These are phyloP conservation scores for Wickerhamomyces chaumierensis DNA, from an alignment of 805 yeast species.

Conservation along the genomic window DNA sequence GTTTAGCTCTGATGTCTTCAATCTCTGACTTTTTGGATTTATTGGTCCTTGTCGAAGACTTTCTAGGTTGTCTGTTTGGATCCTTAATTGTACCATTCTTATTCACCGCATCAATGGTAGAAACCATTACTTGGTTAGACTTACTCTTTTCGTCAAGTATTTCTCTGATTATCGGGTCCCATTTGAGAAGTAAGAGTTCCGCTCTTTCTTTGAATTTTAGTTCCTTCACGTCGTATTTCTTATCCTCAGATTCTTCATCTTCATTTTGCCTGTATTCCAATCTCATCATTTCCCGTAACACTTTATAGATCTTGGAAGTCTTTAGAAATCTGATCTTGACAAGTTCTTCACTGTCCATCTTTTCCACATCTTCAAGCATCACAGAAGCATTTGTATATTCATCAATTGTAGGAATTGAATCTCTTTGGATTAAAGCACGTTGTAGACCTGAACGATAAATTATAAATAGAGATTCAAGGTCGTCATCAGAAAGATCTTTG, in stretches of 20 bases:
- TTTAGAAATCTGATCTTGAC: conserved; percentile 29
- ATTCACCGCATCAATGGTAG: background rate
- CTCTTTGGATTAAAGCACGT: conserved; percentile 35
- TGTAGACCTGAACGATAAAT: conserved; percentile 36
- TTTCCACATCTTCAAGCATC: conserved; percentile 29
- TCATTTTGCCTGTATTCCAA: conserved; percentile 28
- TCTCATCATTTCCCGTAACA: conserved; percentile 34
- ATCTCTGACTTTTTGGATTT: background rate
- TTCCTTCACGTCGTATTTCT: conserved; percentile 13
- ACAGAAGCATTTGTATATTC: conserved; percentile 16
- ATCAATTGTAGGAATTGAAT: conserved; percentile 28
- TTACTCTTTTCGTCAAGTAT: conserved; percentile 23
- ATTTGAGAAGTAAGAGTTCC: conserved; percentile 26
- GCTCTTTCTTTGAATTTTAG: conserved; percentile 35
- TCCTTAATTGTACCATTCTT: background rate
- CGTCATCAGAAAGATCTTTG: conserved; percentile 2
- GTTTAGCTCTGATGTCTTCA: too few relatives aligned
- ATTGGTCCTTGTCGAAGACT: background rate
- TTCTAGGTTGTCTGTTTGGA: background rate
- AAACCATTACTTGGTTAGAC: background rate
- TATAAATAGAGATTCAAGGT: conserved; percentile 1
- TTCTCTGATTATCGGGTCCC: conserved; percentile 28
- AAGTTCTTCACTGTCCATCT: conserved; percentile 21
- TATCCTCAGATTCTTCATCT: conserved; percentile 12
- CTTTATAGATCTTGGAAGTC: conserved; percentile 39